A percentile compares a stretch with the other conserved stretches of the same genome.
phyloP scores from a whole-genome alignment of 148 eudicot species.

The Hydrangea macrophylla region DNA sequence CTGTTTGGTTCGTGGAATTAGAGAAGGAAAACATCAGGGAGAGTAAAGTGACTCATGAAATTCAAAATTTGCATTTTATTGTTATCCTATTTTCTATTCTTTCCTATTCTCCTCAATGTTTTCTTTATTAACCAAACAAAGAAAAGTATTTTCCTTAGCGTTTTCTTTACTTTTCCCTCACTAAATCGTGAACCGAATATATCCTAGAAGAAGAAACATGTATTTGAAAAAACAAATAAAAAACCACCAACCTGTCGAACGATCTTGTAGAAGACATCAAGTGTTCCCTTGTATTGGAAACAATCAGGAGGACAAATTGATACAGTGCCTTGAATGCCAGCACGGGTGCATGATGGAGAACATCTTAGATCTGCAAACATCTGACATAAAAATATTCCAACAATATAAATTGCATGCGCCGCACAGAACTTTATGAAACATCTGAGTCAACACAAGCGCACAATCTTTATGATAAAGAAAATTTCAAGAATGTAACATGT shows the following conservation, averaged over 20 bases:
- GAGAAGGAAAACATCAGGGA: too few species aligned
- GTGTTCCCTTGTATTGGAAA: slow-evolving; percentile 93
- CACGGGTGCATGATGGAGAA: slow-evolving; percentile 84
- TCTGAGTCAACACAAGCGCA: background rate
- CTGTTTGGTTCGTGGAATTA: too few species aligned
- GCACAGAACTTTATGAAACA: background rate
- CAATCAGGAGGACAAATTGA: slow-evolving; percentile 97
- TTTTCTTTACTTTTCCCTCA: background rate
- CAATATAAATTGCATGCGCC: background rate
- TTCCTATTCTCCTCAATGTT: too few species aligned
- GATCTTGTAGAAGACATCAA: slow-evolving; percentile 85
- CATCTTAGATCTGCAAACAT: slow-evolving; percentile 98
- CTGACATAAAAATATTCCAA: slow-evolving; percentile 35
- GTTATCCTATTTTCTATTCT: too few species aligned
- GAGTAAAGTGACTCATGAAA: too few species aligned
- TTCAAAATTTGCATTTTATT: too few species aligned
- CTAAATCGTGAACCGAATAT: background rate
- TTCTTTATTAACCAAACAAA: too few species aligned
- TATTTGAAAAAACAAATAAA: background rate
- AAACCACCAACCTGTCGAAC: slow-evolving; percentile 67
- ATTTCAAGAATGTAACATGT: background rate
- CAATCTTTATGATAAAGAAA: background rate
- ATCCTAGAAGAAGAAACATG: background rate
- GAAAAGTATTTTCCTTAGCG: background rate
- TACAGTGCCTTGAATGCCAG: slow-evolving; percentile 93